A percentile compares a stretch with the other conserved stretches of the same genome.
Evolutionary conservation across 352 stramenopile species (phyloP).

Genomic region (Phytopythium vexans): DNA sequence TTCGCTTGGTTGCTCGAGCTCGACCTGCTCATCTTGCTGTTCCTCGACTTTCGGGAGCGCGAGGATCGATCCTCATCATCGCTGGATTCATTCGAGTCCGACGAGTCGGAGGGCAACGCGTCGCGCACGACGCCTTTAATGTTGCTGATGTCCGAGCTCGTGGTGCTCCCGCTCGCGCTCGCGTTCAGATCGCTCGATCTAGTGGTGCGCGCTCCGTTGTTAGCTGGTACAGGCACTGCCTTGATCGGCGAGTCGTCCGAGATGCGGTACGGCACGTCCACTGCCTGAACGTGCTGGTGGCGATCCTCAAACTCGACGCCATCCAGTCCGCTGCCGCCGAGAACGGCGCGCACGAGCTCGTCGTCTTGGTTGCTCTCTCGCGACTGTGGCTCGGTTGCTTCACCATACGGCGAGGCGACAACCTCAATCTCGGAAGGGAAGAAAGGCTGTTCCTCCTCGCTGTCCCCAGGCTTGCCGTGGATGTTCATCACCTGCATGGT

Average conservation of each 20-base stretch:
- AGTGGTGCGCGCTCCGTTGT: too few species aligned
- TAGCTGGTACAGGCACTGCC: too few species aligned
- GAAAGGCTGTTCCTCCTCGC: not conserved
- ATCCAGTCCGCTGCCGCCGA: not conserved
- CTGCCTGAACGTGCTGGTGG: not conserved
- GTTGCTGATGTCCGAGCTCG: conserved; percentile 5
- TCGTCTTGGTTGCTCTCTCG: conserved; percentile 2
- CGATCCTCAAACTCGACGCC: not conserved
- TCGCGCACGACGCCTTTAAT: conserved; percentile 28
- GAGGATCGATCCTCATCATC: conserved; percentile 5
- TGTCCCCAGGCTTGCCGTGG: not conserved
- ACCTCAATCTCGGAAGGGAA: too few species aligned
- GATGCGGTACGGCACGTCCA: too few species aligned
- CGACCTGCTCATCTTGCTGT: conserved; percentile 6
- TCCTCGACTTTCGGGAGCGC: conserved; percentile 22
- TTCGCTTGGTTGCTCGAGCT: not conserved
- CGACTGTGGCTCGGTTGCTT: not conserved
- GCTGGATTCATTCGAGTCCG: conserved; percentile 15
- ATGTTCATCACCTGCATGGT: not conserved
- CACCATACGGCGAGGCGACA: too few species aligned
- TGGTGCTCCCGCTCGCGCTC: not conserved
- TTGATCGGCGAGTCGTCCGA: too few species aligned
- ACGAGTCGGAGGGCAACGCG: conserved; percentile 33
- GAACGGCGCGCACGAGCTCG: conserved; percentile 8
- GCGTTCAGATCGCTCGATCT: too few species aligned